phyloP scores from a whole-genome alignment of 140 eudicot species.

The Eryngium alpinum region DNA sequence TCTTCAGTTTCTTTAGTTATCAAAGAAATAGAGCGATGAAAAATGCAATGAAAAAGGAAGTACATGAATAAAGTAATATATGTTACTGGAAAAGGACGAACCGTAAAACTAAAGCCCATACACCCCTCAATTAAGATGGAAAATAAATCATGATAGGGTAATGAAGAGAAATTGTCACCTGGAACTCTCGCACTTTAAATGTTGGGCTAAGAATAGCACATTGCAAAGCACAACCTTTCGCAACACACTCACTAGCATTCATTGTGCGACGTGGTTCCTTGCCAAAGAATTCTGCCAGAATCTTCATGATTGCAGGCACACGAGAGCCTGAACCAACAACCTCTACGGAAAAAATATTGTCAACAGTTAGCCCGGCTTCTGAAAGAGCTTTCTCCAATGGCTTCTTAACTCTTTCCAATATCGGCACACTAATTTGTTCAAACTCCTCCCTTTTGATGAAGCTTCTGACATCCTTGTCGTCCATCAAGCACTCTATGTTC shows the following conservation, averaged over 20 bases:
- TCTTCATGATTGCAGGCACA: slow-evolving; percentile 72
- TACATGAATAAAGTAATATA: too few relatives aligned
- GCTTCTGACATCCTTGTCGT: slow-evolving; percentile 80
- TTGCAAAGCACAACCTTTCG: slow-evolving; percentile 78
- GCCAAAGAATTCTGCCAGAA: slow-evolving; percentile 74
- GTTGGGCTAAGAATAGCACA: slow-evolving; percentile 90
- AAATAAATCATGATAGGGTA: neutral
- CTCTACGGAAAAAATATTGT: slow-evolving; percentile 71
- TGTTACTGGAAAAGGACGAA: too few relatives aligned
- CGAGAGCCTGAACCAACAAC: slow-evolving; percentile 92
- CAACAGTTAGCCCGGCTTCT: slow-evolving; percentile 59
- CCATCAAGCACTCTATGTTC: slow-evolving; percentile 89
- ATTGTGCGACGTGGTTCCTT: slow-evolving; percentile 90
- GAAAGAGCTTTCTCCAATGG: slow-evolving; percentile 80
- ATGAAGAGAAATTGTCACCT: slow-evolving; percentile 29
- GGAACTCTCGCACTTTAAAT: slow-evolving; percentile 77
- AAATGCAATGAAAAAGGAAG: too few relatives aligned
- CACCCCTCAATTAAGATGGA: too few relatives aligned
- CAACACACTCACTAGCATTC: slow-evolving; percentile 92
- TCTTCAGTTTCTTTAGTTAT: too few relatives aligned
- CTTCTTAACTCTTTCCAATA: slow-evolving; percentile 74
- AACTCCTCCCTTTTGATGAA: slow-evolving; percentile 79
- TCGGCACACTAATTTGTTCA: slow-evolving; percentile 65
- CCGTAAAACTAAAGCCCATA: too few relatives aligned
- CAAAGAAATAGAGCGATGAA: too few relatives aligned